A percentile compares a stretch with the other conserved stretches of the same genome.
Evolutionary conservation across 2,329 filamentous ascomycete genomes (phyloP).

Genomic region (Rutstroemia sp.): DNA sequence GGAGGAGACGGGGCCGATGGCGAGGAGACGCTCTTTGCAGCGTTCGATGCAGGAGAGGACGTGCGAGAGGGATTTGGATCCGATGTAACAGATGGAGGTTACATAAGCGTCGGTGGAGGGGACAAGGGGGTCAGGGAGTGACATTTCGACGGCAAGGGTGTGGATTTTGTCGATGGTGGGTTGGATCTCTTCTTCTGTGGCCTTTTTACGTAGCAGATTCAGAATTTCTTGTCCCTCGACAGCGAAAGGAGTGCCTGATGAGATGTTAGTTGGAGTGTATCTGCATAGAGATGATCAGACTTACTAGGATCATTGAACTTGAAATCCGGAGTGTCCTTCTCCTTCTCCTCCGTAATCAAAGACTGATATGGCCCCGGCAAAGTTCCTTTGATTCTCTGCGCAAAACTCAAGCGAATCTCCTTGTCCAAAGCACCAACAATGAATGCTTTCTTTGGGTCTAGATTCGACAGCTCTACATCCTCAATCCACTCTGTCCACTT

Average conservation of each 20-base stretch:
- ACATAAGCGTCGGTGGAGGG: conserved; percentile 91
- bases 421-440: conserved; percentile 88
- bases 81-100: conserved; percentile 87
- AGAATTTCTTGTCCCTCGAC: conserved; percentile 79
- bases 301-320: conserved; percentile 74
- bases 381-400: conserved; percentile 90
- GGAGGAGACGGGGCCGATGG: conserved; percentile 68
- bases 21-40: conserved; percentile 79
- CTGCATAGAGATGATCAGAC: conserved; percentile 26
- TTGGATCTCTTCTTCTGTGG: conserved; percentile 79
- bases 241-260: conserved; percentile 67
- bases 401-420: conserved; percentile 93
- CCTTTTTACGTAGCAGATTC: conserved; percentile 73
- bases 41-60: conserved; percentile 94
- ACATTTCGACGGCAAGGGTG: conserved; percentile 61
- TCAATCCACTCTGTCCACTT: conserved; percentile 98
- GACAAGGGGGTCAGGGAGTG: conserved; percentile 66
- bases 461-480: conserved; percentile 67
- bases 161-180: conserved; percentile 74
- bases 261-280: conserved; percentile 8
- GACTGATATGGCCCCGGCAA: conserved; percentile 75
- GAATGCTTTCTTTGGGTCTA: conserved; percentile 89
- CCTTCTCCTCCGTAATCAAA: conserved; percentile 78
- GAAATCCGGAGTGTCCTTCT: conserved; percentile 93
- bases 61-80: conserved; percentile 92